Evolutionary conservation across 805 yeast genomes (phyloP), one percentile per base, ranked within the genome.

Genomic region (Saturnispora kantuleensis): DNA sequence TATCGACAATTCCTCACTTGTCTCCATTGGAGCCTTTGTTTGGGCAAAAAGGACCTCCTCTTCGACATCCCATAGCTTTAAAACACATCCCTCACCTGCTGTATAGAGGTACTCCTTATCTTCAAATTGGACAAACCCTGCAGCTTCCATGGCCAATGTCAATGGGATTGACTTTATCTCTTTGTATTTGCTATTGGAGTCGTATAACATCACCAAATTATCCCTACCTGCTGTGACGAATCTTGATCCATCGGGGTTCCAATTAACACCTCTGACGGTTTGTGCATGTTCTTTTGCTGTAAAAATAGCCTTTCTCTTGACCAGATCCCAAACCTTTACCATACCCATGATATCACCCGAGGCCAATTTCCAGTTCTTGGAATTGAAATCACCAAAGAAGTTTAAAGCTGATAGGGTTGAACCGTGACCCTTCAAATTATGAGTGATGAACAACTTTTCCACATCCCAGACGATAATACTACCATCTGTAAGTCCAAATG

Each of bases 401-500:
- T 58, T 49, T 45, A 90, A 62, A 4, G 93, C 77, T 38, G 95
- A 81, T 35, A 90, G 72, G 2, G 95, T 83, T 10, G 93, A 81
- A 16, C 96, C 95, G 60, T 93, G 99, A 1, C 98, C 97, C 60
- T 84, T 83, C 46, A 93, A 72, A 11, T 86, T 79, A 63, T 93
- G 98, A 0, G 98, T 93, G 3, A 83, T 76, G 52, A 74, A 86
- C 1, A 93, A 89, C 31, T 88, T 88, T 51, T 79, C 89, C 32
- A 93, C 73, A 62, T 93, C 99, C 82, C 95, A 88, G 1, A 93
- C 94, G 38, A 85, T 79, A 13, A 89, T 83, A 35, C 79, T 74
- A 39, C 98, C 97, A 62, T 93, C 98, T 1, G 97, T 84, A 39
- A 95, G 88, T 34, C 99, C 99, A 57, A 93, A 80, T 15, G 96